These are phyloP conservation scores for apple (Malus domestica) DNA, from an alignment of 306 rosid species.

Conservation along the genomic window ASM211411v1 NC_041801.1:4672001-4672500, in stretches of 20 bases:
- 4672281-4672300: slow-evolving; percentile 35
- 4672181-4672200: slow-evolving; percentile 9
- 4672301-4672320: slow-evolving; percentile 38
- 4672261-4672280: slow-evolving; percentile 35
- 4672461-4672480: slow-evolving; percentile 7
- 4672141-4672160: slow-evolving; percentile 39
- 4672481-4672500: slow-evolving; percentile 5
- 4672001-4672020: slow-evolving; percentile 40
- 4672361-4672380: slow-evolving; percentile 37
- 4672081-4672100: slow-evolving; percentile 42
- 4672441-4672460: slow-evolving; percentile 2
- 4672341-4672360: slow-evolving; percentile 42
- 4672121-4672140: slow-evolving; percentile 44
- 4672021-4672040: slow-evolving; percentile 44
- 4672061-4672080: slow-evolving; percentile 41
- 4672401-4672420: slow-evolving; percentile 2
- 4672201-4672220: slow-evolving; percentile 23
- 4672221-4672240: slow-evolving; percentile 25
- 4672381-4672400: not conserved
- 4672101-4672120: slow-evolving; percentile 36
- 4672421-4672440: slow-evolving; percentile 23
- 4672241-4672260: slow-evolving; percentile 25
- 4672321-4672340: slow-evolving; percentile 37
- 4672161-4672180: slow-evolving; percentile 30
- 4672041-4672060: slow-evolving; percentile 36